phyloP scores from a whole-genome alignment of 2,329 filamentous ascomycete species.

The Fusarium foetens region DNA sequence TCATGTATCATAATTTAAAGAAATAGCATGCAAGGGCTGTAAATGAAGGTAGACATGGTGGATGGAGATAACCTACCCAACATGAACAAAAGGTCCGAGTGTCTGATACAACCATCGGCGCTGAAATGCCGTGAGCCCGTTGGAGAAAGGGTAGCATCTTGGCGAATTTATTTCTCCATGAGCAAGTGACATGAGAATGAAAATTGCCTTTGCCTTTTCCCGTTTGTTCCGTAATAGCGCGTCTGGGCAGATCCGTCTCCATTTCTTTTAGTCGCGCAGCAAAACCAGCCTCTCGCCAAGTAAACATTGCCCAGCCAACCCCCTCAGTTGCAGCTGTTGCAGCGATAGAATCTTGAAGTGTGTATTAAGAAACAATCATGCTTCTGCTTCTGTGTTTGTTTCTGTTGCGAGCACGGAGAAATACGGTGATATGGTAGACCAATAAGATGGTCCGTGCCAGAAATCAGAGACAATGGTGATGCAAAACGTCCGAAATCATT shows the following conservation, averaged over 20 bases:
- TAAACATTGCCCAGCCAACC: constrained; percentile 25
- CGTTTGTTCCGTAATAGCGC: constrained; percentile 32
- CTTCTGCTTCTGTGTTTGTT: not conserved
- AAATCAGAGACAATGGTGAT: constrained; percentile 39
- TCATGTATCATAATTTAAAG: constrained; percentile 19
- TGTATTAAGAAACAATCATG: not conserved
- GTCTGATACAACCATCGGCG: constrained; percentile 28
- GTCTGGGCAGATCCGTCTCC: constrained; percentile 9
- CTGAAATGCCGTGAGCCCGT: constrained; percentile 18
- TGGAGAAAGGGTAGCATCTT: constrained; percentile 32
- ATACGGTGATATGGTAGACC: constrained; percentile 26
- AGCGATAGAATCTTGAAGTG: not conserved
- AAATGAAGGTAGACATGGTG: not conserved
- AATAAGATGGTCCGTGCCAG: constrained; percentile 35
- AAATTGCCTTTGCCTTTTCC: constrained; percentile 13
- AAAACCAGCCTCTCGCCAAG: constrained; percentile 31
- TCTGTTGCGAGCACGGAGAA: constrained; percentile 11
- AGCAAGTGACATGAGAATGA: constrained; percentile 8
- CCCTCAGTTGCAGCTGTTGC: not conserved
- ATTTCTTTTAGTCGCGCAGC: constrained; percentile 8
- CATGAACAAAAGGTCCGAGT: constrained; percentile 36
- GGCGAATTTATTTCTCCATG: constrained; percentile 18
- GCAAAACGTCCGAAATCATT: constrained; percentile 32
- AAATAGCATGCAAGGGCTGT: not conserved
- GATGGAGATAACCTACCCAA: constrained; percentile 21